Base-by-base conservation (phyloP, 768 basidiomycete species). In the Candolleomyces eurysporus region DNA sequence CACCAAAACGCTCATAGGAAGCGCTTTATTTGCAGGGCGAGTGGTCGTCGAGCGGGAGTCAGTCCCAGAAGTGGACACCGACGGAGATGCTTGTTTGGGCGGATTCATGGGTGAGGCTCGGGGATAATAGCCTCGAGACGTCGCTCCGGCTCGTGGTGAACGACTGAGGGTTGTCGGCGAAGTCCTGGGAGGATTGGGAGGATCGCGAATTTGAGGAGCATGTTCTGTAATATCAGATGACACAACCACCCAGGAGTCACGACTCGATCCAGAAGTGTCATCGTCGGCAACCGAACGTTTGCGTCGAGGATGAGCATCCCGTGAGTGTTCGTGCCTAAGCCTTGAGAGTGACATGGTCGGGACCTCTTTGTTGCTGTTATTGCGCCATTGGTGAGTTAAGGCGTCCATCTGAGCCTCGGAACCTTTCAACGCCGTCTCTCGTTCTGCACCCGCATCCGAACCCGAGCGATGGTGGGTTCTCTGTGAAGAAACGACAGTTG, bases 361-460 rank as follows among this genome's bases (percentile, higher is more conserved):
- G 63, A 16, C 74, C 71, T 21, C 71, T 74, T 54, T 58, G 64
- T 57, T 73, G 70, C 65, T 62, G 61, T 21, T 70, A 72, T 52
- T 73, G 77, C 62, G 68, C 72, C 39, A 43, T 31, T 46, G 52
- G 3, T n/a, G 13, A 11, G 14, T 79, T 77, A 48, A 69, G 49
- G 26, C 72, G 70, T 57, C 72, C 73, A 64, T 84, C 81, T n/a
- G 75, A 67, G 40, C 54, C 22, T 56, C 54, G 8, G 32, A 42
- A 22, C 9, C 66, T 59, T 73, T 79, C 49, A 78, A 66, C 16
- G 72, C 67, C 48, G 72, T 71, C 60, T 86, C 84, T 31, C 81
- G 76, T 48, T 86, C 82, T 43, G 74, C 74, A 40, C 75, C 79
- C 21, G 81, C 79, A 71, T 86, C 85, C 2, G 85, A 85, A 30